Evolutionary conservation across 208 protist species (phyloP).

Genomic region (Herpetomonas samuelpessoai): DNA sequence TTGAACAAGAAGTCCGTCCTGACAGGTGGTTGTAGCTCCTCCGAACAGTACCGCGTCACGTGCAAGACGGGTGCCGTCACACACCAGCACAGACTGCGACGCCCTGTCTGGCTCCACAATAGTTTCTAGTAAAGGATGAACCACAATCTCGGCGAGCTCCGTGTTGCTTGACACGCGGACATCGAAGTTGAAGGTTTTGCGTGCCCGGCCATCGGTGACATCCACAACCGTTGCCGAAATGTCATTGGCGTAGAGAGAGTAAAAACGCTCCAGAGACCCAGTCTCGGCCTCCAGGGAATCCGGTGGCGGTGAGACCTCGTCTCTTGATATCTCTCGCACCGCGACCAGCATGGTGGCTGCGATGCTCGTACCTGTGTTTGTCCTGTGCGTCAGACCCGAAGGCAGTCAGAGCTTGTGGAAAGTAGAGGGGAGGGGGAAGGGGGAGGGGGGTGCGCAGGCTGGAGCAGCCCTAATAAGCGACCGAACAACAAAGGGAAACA

Average conservation of each 20-base stretch:
- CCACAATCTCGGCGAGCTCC: conserved; percentile 27
- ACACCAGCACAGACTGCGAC: conserved; percentile 50
- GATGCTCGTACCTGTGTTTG: too few species aligned
- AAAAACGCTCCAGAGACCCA: conserved; percentile 42
- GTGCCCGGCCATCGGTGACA: conserved; percentile 59
- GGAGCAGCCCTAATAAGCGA: too few species aligned
- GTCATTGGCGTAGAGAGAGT: conserved; percentile 32
- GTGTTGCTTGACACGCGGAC: conserved; percentile 14
- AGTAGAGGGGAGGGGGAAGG: neutral
- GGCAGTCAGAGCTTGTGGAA: too few species aligned
- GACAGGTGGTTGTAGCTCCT: conserved; percentile 16
- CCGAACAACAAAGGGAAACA: too few species aligned
- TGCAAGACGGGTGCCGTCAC: conserved; percentile 32
- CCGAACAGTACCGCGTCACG: neutral
- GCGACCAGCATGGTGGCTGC: conserved; percentile 2
- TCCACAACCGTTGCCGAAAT: conserved; percentile 48
- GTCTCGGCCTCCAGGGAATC: neutral
- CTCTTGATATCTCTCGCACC: neutral
- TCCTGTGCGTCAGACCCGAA: too few species aligned
- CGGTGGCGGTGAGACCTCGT: too few species aligned
- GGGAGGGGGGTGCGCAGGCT: neutral
- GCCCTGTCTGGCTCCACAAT: conserved; percentile 27
- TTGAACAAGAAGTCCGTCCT: conserved; percentile 43
- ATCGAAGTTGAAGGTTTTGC: conserved; percentile 57
- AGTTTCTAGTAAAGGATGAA: conserved; percentile 40